Conservation (phyloP, 345 rosid species). For the Odontarrhena argentea region DNA sequence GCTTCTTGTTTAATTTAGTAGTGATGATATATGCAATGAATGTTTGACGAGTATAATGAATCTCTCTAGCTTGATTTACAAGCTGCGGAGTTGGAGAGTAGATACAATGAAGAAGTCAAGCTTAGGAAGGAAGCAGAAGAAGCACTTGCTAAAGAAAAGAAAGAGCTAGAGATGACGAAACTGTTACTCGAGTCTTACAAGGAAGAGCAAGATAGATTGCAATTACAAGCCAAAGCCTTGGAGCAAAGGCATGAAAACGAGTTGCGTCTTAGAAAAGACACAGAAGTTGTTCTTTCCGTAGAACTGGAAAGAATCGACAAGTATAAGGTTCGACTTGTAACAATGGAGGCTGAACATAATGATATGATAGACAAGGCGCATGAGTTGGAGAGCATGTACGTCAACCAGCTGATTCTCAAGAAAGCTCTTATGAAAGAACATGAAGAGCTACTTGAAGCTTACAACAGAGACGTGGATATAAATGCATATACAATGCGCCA, state of each 20-base stretch:
- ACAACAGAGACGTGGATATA: no score
- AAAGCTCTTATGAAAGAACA: background rate
- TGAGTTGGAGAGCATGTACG: no score
- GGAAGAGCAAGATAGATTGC: constrained; percentile 10
- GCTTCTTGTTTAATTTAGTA: no score
- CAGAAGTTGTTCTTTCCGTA: background rate
- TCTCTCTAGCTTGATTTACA: no score
- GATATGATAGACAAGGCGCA: no score
- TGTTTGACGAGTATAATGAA: no score
- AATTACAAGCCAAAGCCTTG: constrained; percentile 2
- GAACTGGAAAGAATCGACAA: constrained; percentile 25
- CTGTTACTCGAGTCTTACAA: constrained; percentile 31
- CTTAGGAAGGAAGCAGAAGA: constrained; percentile 36
- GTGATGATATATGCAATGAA: no score
- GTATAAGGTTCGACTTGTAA: constrained; percentile 28
- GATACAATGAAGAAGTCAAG: constrained; percentile 23
- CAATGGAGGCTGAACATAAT: background rate
- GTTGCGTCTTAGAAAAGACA: background rate
- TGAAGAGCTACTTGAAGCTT: background rate
- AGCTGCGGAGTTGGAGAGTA: no score
- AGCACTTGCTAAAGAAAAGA: constrained; percentile 10
- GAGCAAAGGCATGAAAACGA: constrained; percentile 18
- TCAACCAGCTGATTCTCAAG: no score
- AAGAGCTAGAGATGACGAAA: constrained; percentile 28
- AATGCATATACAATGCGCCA: no score